phyloP scores from a whole-genome alignment of 345 rosid genomes.

The Eucalyptus erythrocorys region DNA sequence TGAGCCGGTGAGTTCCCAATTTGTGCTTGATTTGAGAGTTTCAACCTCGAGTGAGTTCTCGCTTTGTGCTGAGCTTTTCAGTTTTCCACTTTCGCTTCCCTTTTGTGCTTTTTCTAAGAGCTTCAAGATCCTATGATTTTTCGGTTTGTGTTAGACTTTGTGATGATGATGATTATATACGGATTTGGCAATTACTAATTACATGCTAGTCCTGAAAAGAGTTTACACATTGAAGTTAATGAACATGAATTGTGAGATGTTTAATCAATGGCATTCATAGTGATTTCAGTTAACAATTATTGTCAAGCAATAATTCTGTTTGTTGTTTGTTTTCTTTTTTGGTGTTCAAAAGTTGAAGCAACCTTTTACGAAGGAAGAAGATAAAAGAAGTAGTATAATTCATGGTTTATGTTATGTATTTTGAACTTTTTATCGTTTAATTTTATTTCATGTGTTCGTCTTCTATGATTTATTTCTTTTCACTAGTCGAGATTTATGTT shows the following conservation, averaged over 20 bases:
- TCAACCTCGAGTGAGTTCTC: background rate
- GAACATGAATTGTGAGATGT: background rate
- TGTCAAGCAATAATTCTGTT: too few species aligned
- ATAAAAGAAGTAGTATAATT: background rate
- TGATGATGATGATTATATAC: background rate
- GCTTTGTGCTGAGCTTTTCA: background rate
- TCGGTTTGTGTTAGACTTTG: background rate
- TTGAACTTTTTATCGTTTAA: fast-evolving
- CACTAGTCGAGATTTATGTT: too few species aligned
- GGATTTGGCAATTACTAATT: too few species aligned
- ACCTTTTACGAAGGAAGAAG: background rate
- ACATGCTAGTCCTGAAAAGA: background rate
- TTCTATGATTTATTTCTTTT: background rate
- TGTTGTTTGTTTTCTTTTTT: background rate
- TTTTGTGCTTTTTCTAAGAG: background rate
- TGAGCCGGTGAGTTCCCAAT: background rate
- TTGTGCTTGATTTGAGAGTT: background rate
- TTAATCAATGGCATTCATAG: background rate
- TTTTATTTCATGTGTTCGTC: too few species aligned
- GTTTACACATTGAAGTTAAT: background rate
- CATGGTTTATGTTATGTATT: background rate
- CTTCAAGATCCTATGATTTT: background rate
- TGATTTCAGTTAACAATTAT: too few species aligned
- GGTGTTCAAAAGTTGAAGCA: background rate
- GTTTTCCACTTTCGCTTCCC: background rate